phyloP scores from a whole-genome alignment of 371 early-diverging fungal genomes.

The Mortierella sp. region DNA sequence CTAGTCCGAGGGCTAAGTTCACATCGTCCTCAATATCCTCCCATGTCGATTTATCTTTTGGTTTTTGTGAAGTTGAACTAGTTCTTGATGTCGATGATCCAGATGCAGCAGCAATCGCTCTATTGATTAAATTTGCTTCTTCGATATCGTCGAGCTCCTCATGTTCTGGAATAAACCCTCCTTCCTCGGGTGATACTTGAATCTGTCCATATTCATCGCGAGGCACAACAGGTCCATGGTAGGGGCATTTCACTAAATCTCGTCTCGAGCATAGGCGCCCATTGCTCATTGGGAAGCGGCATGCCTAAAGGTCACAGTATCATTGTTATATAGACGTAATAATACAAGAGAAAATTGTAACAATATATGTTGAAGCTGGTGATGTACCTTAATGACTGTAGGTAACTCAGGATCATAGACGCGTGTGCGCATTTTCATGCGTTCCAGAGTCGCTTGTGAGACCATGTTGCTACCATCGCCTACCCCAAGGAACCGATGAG shows the following conservation, averaged over 20 bases:
- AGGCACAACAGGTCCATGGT: constrained; percentile 77
- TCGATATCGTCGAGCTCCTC: constrained; percentile 28
- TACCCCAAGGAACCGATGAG: constrained; percentile 75
- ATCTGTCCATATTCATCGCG: constrained; percentile 70
- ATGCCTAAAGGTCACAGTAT: constrained; percentile 55
- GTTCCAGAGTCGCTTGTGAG: constrained; percentile 64
- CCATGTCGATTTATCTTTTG: constrained; percentile 59
- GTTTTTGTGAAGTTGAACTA: constrained; percentile 3
- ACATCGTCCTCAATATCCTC: constrained; percentile 70
- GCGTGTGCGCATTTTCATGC: constrained; percentile 65
- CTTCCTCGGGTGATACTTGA: constrained; percentile 41
- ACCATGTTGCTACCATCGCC: constrained; percentile 73
- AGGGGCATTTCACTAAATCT: constrained; percentile 79
- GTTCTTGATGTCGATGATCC: constrained; percentile 11
- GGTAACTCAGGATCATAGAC: constrained; percentile 62
- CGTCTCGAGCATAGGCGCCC: constrained; percentile 78
- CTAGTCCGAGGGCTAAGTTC: constrained; percentile 60
- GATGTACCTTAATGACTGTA: constrained; percentile 59
- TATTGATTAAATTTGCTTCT: constrained; percentile 20
- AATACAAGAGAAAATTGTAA: neutral
- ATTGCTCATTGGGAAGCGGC: constrained; percentile 74
- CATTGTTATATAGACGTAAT: neutral
- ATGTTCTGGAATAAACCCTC: constrained; percentile 25
- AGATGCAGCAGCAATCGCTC: constrained; percentile 34
- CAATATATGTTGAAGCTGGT: neutral